Evolutionary conservation across 2,329 filamentous ascomycete genomes (phyloP).

Genomic region (Calonectria fujianensis): DNA sequence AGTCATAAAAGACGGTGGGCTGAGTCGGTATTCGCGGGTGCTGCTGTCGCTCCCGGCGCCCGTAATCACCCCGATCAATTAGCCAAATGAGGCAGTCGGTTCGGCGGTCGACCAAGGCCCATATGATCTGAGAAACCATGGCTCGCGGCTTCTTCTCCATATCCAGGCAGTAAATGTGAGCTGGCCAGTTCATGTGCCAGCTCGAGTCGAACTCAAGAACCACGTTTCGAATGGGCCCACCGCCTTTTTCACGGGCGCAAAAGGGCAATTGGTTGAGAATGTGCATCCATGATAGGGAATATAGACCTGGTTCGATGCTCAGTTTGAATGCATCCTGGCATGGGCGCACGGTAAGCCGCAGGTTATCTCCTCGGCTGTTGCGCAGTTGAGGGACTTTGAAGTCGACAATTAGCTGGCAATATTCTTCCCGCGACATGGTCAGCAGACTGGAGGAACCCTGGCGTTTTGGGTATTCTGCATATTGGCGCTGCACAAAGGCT

Average conservation of each 20-base stretch:
- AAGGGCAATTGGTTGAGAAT: not conserved
- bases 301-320: not conserved
- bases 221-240: not conserved
- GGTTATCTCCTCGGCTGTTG: not conserved
- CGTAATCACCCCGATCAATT: not conserved
- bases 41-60: not conserved
- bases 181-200: not conserved
- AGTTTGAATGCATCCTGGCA: not conserved
- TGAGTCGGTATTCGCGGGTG: not conserved
- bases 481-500: no score
- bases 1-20: not conserved
- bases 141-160: not conserved
- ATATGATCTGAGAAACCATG: not conserved
- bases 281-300: not conserved
- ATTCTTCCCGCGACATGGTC: not conserved
- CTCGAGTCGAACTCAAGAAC: not conserved
- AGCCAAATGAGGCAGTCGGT: not conserved
- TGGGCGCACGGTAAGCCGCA: not conserved
- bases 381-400: not conserved
- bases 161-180: not conserved
- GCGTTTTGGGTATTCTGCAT: not conserved
- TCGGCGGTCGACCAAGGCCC: not conserved
- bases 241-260: not conserved
- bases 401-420: not conserved
- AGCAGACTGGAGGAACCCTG: not conserved